A percentile compares a stretch with the other conserved stretches of the same genome.
Evolutionary conservation across 1,139 yeast species (phyloP).

Genomic region (Pneumocystis oryctolagi): DNA sequence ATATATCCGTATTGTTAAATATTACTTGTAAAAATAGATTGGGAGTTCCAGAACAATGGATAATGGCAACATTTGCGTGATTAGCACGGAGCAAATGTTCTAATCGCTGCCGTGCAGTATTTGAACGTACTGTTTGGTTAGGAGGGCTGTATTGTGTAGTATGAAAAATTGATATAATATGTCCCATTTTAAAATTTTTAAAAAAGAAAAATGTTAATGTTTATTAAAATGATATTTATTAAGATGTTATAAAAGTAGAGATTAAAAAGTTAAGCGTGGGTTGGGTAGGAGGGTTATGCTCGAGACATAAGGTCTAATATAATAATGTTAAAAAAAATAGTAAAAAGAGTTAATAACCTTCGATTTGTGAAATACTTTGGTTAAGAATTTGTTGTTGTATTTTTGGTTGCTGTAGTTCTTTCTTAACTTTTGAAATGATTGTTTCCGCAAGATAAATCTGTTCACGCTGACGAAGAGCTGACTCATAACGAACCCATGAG

Average conservation of each 20-base stretch:
- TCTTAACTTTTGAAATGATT: constrained; percentile 76
- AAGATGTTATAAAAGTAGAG: no score
- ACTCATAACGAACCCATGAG: constrained; percentile 98
- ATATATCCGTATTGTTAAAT: background rate
- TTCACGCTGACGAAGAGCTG: constrained; percentile 89
- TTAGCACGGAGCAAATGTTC: background rate
- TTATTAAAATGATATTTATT: no score
- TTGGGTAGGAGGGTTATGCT: background rate
- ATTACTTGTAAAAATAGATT: background rate
- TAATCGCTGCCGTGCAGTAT: background rate
- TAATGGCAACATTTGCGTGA: background rate
- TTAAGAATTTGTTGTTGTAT: constrained; percentile 86
- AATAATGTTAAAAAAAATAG: background rate
- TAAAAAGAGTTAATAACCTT: constrained; percentile 19
- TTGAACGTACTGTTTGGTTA: background rate
- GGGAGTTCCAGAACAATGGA: background rate
- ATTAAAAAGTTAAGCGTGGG: background rate
- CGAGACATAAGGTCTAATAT: background rate
- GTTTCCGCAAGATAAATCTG: constrained; percentile 80
- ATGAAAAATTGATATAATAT: background rate
- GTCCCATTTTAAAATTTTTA: background rate
- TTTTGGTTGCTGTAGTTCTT: constrained; percentile 71
- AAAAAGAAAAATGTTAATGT: background rate
- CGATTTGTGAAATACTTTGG: constrained; percentile 85
- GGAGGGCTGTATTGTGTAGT: background rate